Evolutionary conservation across 768 basidiomycete species (phyloP).

Genomic region (Mycena indigotica): DNA sequence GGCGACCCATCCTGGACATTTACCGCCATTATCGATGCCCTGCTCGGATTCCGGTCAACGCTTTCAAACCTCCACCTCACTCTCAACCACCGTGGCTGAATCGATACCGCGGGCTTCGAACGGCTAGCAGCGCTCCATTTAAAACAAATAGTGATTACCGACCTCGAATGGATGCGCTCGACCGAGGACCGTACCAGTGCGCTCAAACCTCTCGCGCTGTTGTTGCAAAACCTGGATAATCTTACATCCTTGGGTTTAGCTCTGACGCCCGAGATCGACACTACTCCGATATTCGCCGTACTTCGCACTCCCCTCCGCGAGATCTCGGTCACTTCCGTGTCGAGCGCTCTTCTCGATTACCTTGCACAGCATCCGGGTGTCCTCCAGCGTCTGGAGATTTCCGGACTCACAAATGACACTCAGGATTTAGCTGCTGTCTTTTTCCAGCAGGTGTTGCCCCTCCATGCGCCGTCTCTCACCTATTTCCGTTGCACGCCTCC

Average conservation of each 20-base stretch:
- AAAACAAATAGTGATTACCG: too few relatives aligned
- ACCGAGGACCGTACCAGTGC: too few relatives aligned
- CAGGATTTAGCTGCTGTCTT: slow-evolving; percentile 1
- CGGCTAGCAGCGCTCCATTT: too few relatives aligned
- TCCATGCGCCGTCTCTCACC: slow-evolving; percentile 2
- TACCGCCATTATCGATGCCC: not conserved
- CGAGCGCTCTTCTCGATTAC: not conserved
- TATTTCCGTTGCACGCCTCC: not conserved
- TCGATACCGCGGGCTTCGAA: too few relatives aligned
- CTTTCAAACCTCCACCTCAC: too few relatives aligned
- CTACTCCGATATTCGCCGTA: not conserved
- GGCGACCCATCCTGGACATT: not conserved
- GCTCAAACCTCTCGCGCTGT: too few relatives aligned
- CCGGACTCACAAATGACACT: not conserved
- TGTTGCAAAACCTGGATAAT: not conserved
- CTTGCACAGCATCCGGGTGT: not conserved
- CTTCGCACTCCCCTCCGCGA: not conserved
- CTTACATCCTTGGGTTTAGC: not conserved
- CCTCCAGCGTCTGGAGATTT: not conserved
- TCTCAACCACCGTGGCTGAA: too few relatives aligned
- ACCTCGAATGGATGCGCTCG: too few relatives aligned
- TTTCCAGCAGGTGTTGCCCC: not conserved
- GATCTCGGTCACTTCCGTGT: not conserved
- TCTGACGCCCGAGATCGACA: not conserved
- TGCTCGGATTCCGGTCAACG: not conserved